These are phyloP conservation scores for Nitzschia palea DNA, from an alignment of 108 stramenopile genomes.

Conservation along the genomic window DNA sequence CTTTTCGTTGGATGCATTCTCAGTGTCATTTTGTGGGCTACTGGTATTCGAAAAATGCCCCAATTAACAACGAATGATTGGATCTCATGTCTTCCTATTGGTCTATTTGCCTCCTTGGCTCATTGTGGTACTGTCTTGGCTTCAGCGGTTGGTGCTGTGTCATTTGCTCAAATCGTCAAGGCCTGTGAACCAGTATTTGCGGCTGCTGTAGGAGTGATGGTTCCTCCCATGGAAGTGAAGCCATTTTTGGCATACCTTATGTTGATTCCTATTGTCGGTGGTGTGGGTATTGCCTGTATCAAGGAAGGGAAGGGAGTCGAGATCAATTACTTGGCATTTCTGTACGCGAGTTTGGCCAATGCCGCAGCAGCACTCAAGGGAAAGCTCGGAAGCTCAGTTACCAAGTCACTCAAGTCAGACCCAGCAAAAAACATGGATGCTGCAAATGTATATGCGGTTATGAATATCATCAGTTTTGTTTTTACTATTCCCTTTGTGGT, in stretches of 20 bases:
- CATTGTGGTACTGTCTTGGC: slow-evolving; percentile 83
- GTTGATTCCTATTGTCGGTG: slow-evolving; percentile 92
- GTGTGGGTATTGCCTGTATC: slow-evolving; percentile 89
- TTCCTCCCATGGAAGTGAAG: slow-evolving; percentile 85
- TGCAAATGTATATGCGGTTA: slow-evolving; percentile 94
- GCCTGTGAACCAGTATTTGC: slow-evolving; percentile 96
- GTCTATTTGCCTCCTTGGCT: slow-evolving; percentile 69
- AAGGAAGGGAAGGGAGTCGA: slow-evolving; percentile 91
- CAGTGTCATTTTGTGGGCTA: slow-evolving; percentile 69
- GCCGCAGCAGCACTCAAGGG: slow-evolving; percentile 86
- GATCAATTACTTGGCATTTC: slow-evolving; percentile 88
- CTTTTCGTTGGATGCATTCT: slow-evolving; percentile 70
- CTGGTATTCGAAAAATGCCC: slow-evolving; percentile 77
- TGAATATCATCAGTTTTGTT: slow-evolving; percentile 90
- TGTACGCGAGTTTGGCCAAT: slow-evolving; percentile 92
- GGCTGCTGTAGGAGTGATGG: slow-evolving; percentile 81
- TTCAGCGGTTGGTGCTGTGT: slow-evolving; percentile 93
- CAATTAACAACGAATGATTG: slow-evolving; percentile 70
- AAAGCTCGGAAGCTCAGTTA: slow-evolving; percentile 87
- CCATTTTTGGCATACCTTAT: slow-evolving; percentile 76
- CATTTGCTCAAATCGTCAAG: slow-evolving; percentile 97
- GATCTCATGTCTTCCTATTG: slow-evolving; percentile 77
- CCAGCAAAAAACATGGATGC: slow-evolving; percentile 94
- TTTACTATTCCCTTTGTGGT: slow-evolving; percentile 91
- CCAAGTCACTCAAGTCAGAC: slow-evolving; percentile 79